Percentiles rank a stretch among this genome's conserved stretches.
These are phyloP conservation scores for Schwanniomyces sp. DNA, from an alignment of 805 yeast species.

Conservation along the genomic window DNA sequence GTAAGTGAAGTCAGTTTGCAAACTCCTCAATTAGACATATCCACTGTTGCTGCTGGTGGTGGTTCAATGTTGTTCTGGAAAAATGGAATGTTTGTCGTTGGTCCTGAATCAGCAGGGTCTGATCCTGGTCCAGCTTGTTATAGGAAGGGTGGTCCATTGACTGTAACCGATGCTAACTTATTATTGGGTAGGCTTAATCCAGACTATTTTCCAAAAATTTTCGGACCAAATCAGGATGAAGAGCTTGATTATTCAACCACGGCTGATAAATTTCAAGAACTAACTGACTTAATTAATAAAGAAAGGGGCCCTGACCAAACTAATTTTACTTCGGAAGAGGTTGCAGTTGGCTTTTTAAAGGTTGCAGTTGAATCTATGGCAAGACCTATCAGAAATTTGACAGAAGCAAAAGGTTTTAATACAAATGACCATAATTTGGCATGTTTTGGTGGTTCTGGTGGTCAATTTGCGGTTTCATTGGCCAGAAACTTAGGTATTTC, in stretches of 20 bases:
- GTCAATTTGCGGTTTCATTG: constrained; percentile 29
- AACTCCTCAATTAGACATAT: constrained; percentile 46
- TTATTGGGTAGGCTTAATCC: constrained; percentile 71
- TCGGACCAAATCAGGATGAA: constrained; percentile 78
- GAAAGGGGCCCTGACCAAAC: constrained; percentile 19
- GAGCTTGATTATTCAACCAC: constrained; percentile 46
- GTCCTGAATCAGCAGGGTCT: constrained; percentile 85
- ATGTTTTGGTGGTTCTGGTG: constrained; percentile 40
- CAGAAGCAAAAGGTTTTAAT: constrained; percentile 34
- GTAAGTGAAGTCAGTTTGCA: constrained; percentile 45
- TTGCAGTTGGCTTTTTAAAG: constrained; percentile 32
- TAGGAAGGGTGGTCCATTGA: constrained; percentile 79
- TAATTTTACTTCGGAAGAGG: constrained; percentile 27
- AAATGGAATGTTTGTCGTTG: constrained; percentile 58
- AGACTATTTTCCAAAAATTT: constrained; percentile 75
- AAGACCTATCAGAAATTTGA: constrained; percentile 33
- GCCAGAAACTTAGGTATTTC: constrained; percentile 29
- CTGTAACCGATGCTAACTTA: constrained; percentile 84
- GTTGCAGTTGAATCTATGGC: constrained; percentile 38
- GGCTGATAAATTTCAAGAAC: constrained; percentile 49
- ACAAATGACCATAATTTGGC: constrained; percentile 32
- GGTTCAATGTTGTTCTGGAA: constrained; percentile 33
- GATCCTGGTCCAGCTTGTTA: constrained; percentile 92
- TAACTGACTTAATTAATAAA: constrained; percentile 46
- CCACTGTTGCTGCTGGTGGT: constrained; percentile 43